phyloP scores from a whole-genome alignment of 2,329 filamentous ascomycete genomes.

The Ophiostoma himal-ulmi region DNA sequence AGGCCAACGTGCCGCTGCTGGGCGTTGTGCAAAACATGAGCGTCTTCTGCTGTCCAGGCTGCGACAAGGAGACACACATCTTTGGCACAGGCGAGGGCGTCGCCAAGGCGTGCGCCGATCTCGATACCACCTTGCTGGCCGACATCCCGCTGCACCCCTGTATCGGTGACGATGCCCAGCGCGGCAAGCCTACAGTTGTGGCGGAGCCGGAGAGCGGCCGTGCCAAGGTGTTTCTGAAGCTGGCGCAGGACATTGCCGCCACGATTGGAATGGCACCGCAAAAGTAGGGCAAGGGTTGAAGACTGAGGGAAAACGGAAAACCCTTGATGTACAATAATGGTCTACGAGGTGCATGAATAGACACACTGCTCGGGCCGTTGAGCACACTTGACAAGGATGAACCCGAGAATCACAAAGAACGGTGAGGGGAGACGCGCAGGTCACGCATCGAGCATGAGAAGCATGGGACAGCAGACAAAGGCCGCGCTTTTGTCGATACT shows the following conservation, averaged over 20 bases:
- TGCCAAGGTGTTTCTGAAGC: conserved; percentile 63
- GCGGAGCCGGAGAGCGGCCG: conserved; percentile 72
- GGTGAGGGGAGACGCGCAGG: not conserved
- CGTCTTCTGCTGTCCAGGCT: conserved; percentile 73
- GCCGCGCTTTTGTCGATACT: not conserved
- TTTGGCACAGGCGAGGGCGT: conserved; percentile 67
- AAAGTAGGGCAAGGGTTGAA: not conserved
- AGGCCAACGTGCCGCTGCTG: conserved; percentile 71
- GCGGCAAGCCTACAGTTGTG: conserved; percentile 84
- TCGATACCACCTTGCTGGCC: conserved; percentile 73
- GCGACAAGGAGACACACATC: conserved; percentile 65
- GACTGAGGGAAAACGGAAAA: not conserved
- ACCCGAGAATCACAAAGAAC: not conserved
- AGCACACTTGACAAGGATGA: not conserved
- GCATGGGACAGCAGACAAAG: not conserved
- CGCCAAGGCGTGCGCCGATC: conserved; percentile 60
- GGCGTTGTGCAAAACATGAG: conserved; percentile 93
- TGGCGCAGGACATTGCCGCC: conserved; percentile 53
- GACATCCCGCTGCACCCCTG: conserved; percentile 81
- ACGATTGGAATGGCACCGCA: conserved; percentile 37
- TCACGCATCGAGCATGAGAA: not conserved
- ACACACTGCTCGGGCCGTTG: not conserved
- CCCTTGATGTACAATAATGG: not conserved
- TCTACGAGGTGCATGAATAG: not conserved
- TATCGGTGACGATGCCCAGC: conserved; percentile 82